These are phyloP conservation scores for Ascochyta koolunga DNA, from an alignment of 2,329 filamentous ascomycete species.

Conservation along the genomic window DNA sequence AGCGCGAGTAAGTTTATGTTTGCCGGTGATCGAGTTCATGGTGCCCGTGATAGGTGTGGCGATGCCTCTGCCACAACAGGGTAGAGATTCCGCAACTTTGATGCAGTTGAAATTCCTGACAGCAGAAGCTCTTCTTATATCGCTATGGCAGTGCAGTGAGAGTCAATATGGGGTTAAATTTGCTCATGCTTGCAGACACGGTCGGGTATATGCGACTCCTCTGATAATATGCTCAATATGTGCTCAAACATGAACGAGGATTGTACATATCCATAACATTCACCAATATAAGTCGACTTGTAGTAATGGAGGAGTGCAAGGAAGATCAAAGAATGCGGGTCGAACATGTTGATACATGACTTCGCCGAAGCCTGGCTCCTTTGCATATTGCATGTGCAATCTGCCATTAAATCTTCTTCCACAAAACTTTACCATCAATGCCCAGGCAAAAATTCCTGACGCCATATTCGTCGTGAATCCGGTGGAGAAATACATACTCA, in stretches of 20 bases:
- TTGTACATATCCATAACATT: neutral
- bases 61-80: neutral
- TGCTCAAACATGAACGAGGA: slow-evolving; percentile 3
- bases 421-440: no score
- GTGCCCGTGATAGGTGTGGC: neutral
- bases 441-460: no score
- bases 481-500: no score
- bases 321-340: neutral
- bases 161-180: slow-evolving; percentile 1
- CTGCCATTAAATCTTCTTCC: neutral
- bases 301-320: neutral
- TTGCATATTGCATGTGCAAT: neutral
- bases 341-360: neutral
- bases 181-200: neutral
- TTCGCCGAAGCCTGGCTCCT: neutral
- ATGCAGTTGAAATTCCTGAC: neutral
- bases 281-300: neutral
- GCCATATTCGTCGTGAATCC: no score
- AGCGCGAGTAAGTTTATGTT: neutral
- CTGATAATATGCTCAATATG: slow-evolving; percentile 7
- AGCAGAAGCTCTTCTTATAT: neutral
- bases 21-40: neutral
- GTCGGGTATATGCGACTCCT: neutral
- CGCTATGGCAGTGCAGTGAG: neutral
- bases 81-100: neutral